These are phyloP conservation scores for Ilyonectria destructans DNA, from an alignment of 2,329 filamentous ascomycete genomes.

Conservation along the genomic window DNA sequence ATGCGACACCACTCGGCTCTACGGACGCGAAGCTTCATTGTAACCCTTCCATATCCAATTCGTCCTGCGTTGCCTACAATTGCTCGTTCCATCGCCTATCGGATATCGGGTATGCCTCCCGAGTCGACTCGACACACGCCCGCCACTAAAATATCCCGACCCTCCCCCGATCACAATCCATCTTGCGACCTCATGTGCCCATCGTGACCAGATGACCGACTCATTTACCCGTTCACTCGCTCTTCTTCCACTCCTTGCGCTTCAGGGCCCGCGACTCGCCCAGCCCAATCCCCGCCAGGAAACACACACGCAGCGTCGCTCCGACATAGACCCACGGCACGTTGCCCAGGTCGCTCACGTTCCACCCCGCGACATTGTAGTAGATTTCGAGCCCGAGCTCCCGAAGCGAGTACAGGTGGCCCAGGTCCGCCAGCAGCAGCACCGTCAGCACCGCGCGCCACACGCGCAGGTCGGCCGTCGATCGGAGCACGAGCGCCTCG, in stretches of 20 bases:
- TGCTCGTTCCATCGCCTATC: conserved; percentile 36
- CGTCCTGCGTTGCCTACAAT: conserved; percentile 1
- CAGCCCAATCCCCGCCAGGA: conserved; percentile 72
- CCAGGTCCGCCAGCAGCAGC: conserved; percentile 82
- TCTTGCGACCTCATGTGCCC: not conserved
- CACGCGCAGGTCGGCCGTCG: conserved; percentile 77
- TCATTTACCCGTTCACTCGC: conserved; percentile 14
- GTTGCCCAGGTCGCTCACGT: conserved; percentile 79
- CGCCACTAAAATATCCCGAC: conserved; percentile 15
- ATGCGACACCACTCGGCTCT: conserved; percentile 8
- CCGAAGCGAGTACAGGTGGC: conserved; percentile 79
- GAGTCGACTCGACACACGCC: conserved; percentile 26
- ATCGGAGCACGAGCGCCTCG: conserved; percentile 82
- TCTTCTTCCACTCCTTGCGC: conserved; percentile 45
- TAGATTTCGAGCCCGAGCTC: conserved; percentile 75
- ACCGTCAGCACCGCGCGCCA: conserved; percentile 79
- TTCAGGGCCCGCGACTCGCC: conserved; percentile 45
- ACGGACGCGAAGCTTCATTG: conserved; percentile 23
- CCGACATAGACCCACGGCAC: conserved; percentile 80
- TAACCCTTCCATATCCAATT: conserved; percentile 22
- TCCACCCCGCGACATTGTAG: conserved; percentile 75
- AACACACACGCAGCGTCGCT: conserved; percentile 72
- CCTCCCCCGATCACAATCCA: not conserved
- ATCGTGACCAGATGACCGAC: conserved; percentile 12
- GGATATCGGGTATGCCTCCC: conserved; percentile 34